A percentile compares a stretch with the other conserved stretches of the same genome.
phyloP scores from a whole-genome alignment of 345 rosid species.

The Eucalyptus victrix region DNA sequence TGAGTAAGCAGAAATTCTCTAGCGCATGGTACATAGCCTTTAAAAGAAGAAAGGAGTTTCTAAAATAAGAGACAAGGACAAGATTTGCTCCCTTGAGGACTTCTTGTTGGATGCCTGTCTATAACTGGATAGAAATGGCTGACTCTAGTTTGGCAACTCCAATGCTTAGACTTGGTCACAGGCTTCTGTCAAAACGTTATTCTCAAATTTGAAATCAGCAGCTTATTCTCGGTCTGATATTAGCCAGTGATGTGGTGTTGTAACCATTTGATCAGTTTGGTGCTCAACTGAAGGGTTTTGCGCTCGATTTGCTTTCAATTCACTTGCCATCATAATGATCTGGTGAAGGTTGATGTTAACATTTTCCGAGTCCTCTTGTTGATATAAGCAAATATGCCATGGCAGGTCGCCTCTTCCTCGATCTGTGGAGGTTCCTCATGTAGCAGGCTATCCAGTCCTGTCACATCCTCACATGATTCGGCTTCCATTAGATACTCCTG shows the following conservation, averaged over 20 bases:
- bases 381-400: neutral
- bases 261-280: neutral
- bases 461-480: conserved; percentile 46
- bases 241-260: neutral
- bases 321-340: neutral
- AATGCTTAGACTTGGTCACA: neutral
- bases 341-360: neutral
- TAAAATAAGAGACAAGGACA: neutral
- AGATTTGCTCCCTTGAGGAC: neutral
- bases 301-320: neutral
- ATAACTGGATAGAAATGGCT: neutral
- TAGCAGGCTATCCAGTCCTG: conserved; percentile 50
- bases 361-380: neutral
- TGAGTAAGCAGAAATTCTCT: neutral
- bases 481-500: conserved; percentile 26
- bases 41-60: neutral
- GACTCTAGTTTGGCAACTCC: neutral
- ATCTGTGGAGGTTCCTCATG: conserved; percentile 42
- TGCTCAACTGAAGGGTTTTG: neutral
- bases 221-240: neutral
- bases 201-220: neutral
- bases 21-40: neutral
- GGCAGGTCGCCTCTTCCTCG: conserved; percentile 60
- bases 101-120: neutral
- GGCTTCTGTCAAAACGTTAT: neutral